Conservation (phyloP, 257 asterid genomes). For the Solanum habrochaites region DNA sequence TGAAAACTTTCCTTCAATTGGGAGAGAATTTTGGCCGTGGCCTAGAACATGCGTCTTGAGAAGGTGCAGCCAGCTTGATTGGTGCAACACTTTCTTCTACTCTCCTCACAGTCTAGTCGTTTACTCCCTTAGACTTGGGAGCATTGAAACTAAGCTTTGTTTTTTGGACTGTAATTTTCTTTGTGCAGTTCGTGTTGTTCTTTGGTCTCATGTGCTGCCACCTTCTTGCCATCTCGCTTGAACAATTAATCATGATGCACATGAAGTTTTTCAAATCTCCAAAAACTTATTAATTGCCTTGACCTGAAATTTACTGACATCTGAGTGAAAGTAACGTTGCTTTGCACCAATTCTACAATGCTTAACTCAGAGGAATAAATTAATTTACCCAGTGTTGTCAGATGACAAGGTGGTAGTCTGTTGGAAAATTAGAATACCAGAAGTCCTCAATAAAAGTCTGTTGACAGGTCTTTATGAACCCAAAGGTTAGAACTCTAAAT, state of each 20-base stretch:
- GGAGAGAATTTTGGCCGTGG: neutral
- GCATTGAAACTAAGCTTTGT: neutral
- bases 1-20: neutral
- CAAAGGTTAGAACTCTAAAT: neutral
- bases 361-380: neutral
- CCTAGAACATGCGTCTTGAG: neutral
- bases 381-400: neutral
- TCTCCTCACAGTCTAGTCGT: neutral
- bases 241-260: neutral
- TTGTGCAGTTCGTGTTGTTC: neutral
- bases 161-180: neutral
- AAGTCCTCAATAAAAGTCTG: neutral
- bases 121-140: neutral
- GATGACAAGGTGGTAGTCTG: neutral
- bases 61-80: neutral
- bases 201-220: neutral
- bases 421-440: neutral
- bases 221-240: neutral
- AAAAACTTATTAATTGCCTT: neutral
- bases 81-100: neutral
- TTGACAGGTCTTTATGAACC: neutral
- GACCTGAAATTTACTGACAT: neutral
- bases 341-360: neutral
- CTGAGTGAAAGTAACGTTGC: neutral
- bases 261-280: neutral